phyloP scores from a whole-genome alignment of 768 basidiomycete species.

The Collybia mongolica region DNA sequence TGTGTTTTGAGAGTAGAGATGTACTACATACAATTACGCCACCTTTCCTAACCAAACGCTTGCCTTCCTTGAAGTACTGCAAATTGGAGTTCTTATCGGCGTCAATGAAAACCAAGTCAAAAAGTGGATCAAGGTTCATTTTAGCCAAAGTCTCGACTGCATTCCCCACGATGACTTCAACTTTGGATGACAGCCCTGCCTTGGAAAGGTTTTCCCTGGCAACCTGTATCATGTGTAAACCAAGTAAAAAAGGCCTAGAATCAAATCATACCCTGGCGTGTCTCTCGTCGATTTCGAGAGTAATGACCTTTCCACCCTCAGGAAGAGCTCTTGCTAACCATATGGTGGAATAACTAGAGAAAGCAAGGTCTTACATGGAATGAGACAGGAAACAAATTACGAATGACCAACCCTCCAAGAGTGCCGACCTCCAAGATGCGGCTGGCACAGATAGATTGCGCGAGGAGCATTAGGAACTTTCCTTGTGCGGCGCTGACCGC shows the following conservation, averaged over 20 bases:
- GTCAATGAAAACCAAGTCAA: conserved; percentile 73
- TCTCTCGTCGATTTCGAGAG: conserved; percentile 44
- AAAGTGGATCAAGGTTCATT: conserved; percentile 46
- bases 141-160: conserved; percentile 49
- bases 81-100: conserved; percentile 61
- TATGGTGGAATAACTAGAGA: conserved; percentile 39
- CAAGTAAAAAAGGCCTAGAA: neutral
- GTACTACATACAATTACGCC: conserved; percentile 55
- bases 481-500: conserved; percentile 55
- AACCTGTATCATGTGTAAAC: conserved; percentile 32
- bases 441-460: conserved; percentile 50
- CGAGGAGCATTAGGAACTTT: conserved; percentile 55
- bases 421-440: conserved; percentile 65
- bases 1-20: neutral
- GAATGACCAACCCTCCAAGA: conserved; percentile 54
- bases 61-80: conserved; percentile 58
- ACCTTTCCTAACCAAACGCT: conserved; percentile 56
- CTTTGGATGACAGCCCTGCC: conserved; percentile 50
- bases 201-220: conserved; percentile 55
- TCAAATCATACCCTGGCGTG: conserved; percentile 38
- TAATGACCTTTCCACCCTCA: conserved; percentile 45
- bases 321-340: conserved; percentile 48
- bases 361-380: neutral
- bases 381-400: neutral
- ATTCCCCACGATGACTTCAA: conserved; percentile 49